Percentiles rank a stretch among this genome's conserved stretches.
These are phyloP conservation scores for Salvia miltiorrhiza DNA, from an alignment of 257 asterid species.

Conservation along the genomic window DNA sequence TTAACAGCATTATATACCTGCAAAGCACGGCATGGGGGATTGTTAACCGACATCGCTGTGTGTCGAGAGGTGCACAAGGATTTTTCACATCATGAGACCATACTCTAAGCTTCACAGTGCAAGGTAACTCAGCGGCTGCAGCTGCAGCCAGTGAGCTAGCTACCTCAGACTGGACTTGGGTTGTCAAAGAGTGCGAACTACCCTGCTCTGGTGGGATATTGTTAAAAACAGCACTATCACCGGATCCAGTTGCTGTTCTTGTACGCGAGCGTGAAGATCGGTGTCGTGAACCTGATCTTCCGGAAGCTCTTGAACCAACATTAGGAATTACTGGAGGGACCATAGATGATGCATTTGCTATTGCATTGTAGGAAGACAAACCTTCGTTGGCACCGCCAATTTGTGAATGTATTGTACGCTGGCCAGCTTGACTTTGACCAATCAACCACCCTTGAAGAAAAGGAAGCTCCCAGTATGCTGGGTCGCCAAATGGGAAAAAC, in stretches of 20 bases:
- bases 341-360: constrained; percentile 43
- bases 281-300: constrained; percentile 71
- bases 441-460: constrained; percentile 95
- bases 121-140: constrained; percentile 93
- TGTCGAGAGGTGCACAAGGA: constrained; percentile 69
- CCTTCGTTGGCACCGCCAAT: constrained; percentile 44
- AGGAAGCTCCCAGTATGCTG: constrained; percentile 92
- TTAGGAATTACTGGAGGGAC: constrained; percentile 42
- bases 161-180: constrained; percentile 79
- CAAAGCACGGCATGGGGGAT: constrained; percentile 97
- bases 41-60: constrained; percentile 67
- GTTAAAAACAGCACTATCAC: constrained; percentile 45
- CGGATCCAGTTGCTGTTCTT: constrained; percentile 39
- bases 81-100: constrained; percentile 85
- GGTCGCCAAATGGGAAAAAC: constrained; percentile 75
- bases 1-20: constrained; percentile 51
- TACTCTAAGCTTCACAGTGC: constrained; percentile 94
- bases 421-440: constrained; percentile 93
- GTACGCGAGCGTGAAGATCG: constrained; percentile 57
- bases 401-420: constrained; percentile 54
- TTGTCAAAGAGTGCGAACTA: constrained; percentile 52
- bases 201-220: constrained; percentile 43
- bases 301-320: constrained; percentile 46
- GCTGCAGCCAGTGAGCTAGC: constrained; percentile 88
- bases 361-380: constrained; percentile 35